Conservation (phyloP, 2,329 filamentous ascomycete species). For the Fusarium cicatricum region DNA sequence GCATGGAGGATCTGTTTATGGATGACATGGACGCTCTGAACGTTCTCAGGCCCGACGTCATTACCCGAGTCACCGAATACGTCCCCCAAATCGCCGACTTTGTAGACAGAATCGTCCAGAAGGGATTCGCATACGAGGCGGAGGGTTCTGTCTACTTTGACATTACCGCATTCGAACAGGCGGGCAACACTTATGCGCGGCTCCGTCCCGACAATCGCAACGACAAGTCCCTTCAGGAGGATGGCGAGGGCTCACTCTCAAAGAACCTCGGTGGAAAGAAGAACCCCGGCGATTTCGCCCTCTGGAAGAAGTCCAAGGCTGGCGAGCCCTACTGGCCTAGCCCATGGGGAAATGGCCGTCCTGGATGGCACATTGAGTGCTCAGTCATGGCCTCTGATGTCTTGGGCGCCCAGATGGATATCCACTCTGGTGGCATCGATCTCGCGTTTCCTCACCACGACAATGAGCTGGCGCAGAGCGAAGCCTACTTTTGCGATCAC, state of each 20-base stretch:
- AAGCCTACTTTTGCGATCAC: slow-evolving; percentile 76
- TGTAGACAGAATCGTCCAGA: slow-evolving; percentile 81
- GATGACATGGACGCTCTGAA: slow-evolving; percentile 89
- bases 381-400: slow-evolving; percentile 92
- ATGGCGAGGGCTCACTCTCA: slow-evolving; percentile 86
- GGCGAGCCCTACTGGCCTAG: slow-evolving; percentile 92
- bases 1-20: slow-evolving; percentile 88
- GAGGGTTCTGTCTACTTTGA: slow-evolving; percentile 96
- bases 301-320: slow-evolving; percentile 93
- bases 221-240: slow-evolving; percentile 82
- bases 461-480: slow-evolving; percentile 89
- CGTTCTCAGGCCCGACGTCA: slow-evolving; percentile 79
- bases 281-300: slow-evolving; percentile 82
- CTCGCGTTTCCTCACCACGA: slow-evolving; percentile 92
- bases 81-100: slow-evolving; percentile 87
- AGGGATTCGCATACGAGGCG: slow-evolving; percentile 83
- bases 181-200: slow-evolving; percentile 85
- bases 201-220: slow-evolving; percentile 86
- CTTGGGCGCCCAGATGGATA: slow-evolving; percentile 86
- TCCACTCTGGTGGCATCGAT: slow-evolving; percentile 93
- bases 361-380: slow-evolving; percentile 98
- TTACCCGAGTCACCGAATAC: slow-evolving; percentile 93
- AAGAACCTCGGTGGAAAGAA: slow-evolving; percentile 72
- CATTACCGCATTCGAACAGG: slow-evolving; percentile 83
- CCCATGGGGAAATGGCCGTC: slow-evolving; percentile 85